Base-by-base conservation (phyloP, 2,329 filamentous ascomycete genomes). In the Lasiodiplodia gonubiensis region DNA sequence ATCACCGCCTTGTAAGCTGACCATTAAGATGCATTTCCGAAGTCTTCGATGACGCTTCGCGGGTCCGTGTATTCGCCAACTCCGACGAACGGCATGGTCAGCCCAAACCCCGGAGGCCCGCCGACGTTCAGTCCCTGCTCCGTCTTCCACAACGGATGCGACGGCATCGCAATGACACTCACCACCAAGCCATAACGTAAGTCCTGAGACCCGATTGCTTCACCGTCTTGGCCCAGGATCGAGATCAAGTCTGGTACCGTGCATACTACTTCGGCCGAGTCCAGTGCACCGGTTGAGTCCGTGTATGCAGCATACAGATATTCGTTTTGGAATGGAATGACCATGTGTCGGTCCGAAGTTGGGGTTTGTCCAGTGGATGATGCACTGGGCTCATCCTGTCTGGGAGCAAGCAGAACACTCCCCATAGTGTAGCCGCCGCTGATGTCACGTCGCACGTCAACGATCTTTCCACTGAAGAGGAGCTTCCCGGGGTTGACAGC, bases 161-260 rank as follows among this genome's bases (percentile, higher is more conserved):
- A 39, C 14, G 55, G n/a, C 37, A 60, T 46, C 7, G 37, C 37
- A 27, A 60, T n/a, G 1, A 60, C 55, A 30, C 55, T 46, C 21
- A 60, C 55, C 35, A 46, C 42, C 35, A 60, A 39, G 55, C 55
- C 55, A n/a, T 46, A 60, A 14, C 55, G 18, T 12, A 60, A 18
- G 12, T 60, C 55, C 27, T 60, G 55, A 8, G 55, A 46, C 21
- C 55, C 55, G 46, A 60, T 23, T 3, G 55, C 55, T 27, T 60
- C 37, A 16, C 55, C 55, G 30, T 60, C 55, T 10, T 39, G 42
- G 6, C 55, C 55, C 12, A 60, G 21, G 55, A 60, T 39, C 14
- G 55, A 60, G 25, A 60, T 60, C 18, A 60, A n/a, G n/a, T 60
- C 55, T 16, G 55, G 55, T n/a, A 60, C 55, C 14, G 55, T 60